A percentile compares a stretch with the other conserved stretches of the same genome.
These are phyloP conservation scores for Microsporum ferrugineum DNA, from an alignment of 2,329 filamentous ascomycete genomes.

Conservation along the genomic window DNA sequence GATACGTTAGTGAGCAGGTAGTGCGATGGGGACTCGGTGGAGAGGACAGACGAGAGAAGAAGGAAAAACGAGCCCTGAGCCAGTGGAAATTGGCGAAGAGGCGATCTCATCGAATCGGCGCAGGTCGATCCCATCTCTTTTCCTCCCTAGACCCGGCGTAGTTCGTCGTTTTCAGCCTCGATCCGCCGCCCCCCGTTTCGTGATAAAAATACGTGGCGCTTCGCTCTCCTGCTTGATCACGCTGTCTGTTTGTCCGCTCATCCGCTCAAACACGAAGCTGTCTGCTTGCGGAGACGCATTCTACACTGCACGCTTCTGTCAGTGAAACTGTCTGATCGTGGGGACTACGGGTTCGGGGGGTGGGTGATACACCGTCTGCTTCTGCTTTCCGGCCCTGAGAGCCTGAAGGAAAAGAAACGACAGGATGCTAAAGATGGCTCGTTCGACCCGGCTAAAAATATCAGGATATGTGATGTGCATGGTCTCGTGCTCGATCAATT, in stretches of 20 bases:
- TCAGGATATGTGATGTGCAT: not conserved
- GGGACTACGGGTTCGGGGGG: not conserved
- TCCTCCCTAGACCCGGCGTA: not conserved
- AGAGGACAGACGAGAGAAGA: not conserved
- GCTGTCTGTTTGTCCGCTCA: not conserved
- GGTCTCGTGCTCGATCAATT: not conserved
- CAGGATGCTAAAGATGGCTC: no score
- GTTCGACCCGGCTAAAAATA: not conserved
- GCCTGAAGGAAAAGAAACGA: no score
- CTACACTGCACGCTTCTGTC: not conserved
- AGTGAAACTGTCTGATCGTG: not conserved
- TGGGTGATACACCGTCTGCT: not conserved
- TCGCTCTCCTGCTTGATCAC: not conserved
- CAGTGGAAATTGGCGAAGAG: not conserved
- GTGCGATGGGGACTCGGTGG: not conserved
- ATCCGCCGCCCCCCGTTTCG: not conserved
- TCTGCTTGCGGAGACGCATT: not conserved
- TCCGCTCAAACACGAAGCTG: not conserved
- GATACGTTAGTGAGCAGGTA: not conserved
- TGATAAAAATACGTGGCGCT: not conserved
- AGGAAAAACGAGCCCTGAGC: not conserved
- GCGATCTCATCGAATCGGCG: not conserved
- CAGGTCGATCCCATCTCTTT: not conserved
- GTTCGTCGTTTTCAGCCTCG: not conserved
- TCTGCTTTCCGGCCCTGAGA: not conserved